phyloP scores from a whole-genome alignment of 805 yeast genomes.

The Cyberlindnera japonica region DNA sequence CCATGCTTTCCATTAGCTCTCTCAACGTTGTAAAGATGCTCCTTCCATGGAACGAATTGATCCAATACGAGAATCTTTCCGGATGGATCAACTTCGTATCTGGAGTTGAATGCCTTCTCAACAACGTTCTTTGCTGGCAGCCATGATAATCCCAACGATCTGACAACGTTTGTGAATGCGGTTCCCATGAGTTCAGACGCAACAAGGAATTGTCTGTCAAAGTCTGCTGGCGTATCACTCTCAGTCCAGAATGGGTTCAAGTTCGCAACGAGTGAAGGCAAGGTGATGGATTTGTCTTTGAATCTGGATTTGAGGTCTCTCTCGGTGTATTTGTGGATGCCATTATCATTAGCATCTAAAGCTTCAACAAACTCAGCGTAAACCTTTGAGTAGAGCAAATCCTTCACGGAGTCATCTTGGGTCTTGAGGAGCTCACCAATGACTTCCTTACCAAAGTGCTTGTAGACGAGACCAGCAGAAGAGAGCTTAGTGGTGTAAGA shows the following conservation, averaged over 20 bases:
- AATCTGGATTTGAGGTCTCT: constrained; percentile 55
- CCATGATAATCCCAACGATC: constrained; percentile 80
- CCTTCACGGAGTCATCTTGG: constrained; percentile 42
- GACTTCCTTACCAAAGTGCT: constrained; percentile 75
- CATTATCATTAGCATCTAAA: constrained; percentile 94
- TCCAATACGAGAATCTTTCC: constrained; percentile 74
- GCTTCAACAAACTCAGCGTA: constrained; percentile 87
- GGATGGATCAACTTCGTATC: constrained; percentile 57
- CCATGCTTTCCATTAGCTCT: constrained; percentile 51
- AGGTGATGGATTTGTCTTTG: constrained; percentile 65
- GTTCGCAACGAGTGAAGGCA: constrained; percentile 73
- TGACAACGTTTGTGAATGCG: constrained; percentile 65
- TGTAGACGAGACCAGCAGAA: constrained; percentile 91
- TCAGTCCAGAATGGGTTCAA: constrained; percentile 86
- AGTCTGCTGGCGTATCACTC: constrained; percentile 59
- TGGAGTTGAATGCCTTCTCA: constrained; percentile 55
- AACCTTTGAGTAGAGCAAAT: constrained; percentile 67
- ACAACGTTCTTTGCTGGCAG: constrained; percentile 84
- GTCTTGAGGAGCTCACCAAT: constrained; percentile 49
- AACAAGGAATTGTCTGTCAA: constrained; percentile 58
- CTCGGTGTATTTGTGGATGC: constrained; percentile 66
- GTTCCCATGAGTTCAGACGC: constrained; percentile 84
- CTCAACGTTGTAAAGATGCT: constrained; percentile 77
- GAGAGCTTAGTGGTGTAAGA: constrained; percentile 74
- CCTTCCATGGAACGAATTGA: constrained; percentile 93